phyloP scores from a whole-genome alignment of 2,329 filamentous ascomycete genomes.

The Talaromyces islandicus region DNA sequence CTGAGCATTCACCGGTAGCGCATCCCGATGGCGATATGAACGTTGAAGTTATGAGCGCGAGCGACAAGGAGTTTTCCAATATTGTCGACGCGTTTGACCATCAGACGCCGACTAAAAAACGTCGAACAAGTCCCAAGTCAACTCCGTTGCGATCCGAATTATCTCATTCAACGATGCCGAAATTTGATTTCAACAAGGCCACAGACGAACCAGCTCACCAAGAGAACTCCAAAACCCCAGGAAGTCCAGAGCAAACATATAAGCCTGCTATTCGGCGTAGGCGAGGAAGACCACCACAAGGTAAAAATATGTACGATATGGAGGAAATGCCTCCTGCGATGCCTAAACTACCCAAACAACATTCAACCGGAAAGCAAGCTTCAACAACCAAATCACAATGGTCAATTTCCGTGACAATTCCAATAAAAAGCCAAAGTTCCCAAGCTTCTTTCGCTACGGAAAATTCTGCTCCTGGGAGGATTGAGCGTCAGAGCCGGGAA shows the following conservation, averaged over 20 bases:
- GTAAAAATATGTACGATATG: slow-evolving; percentile 31
- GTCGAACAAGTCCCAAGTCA: slow-evolving; percentile 17
- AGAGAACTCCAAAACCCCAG: slow-evolving; percentile 11
- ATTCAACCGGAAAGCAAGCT: neutral
- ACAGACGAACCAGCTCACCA: slow-evolving; percentile 12
- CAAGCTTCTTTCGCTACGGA: slow-evolving; percentile 5
- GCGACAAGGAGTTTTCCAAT: slow-evolving; percentile 26
- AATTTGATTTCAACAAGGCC: slow-evolving; percentile 12
- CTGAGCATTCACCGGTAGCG: slow-evolving; percentile 35
- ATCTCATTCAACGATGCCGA: slow-evolving; percentile 16
- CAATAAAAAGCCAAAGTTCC: slow-evolving; percentile 8
- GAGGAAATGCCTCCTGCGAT: slow-evolving; percentile 22
- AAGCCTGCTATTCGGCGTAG: slow-evolving; percentile 15
- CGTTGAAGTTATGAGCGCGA: slow-evolving; percentile 32
- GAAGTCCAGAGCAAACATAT: slow-evolving; percentile 12
- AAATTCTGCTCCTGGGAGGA: slow-evolving; percentile 1
- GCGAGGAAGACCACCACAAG: slow-evolving; percentile 18
- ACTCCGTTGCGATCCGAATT: neutral
- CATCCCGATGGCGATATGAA: slow-evolving; percentile 26
- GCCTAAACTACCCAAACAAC: slow-evolving; percentile 1
- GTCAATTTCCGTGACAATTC: neutral
- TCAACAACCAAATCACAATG: neutral
- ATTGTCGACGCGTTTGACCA: slow-evolving; percentile 26
- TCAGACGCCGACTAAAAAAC: slow-evolving; percentile 29
- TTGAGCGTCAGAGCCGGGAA: slow-evolving; percentile 3